Base-by-base conservation (phyloP, 768 basidiomycete genomes). In the Lactarius tabidus region DNA sequence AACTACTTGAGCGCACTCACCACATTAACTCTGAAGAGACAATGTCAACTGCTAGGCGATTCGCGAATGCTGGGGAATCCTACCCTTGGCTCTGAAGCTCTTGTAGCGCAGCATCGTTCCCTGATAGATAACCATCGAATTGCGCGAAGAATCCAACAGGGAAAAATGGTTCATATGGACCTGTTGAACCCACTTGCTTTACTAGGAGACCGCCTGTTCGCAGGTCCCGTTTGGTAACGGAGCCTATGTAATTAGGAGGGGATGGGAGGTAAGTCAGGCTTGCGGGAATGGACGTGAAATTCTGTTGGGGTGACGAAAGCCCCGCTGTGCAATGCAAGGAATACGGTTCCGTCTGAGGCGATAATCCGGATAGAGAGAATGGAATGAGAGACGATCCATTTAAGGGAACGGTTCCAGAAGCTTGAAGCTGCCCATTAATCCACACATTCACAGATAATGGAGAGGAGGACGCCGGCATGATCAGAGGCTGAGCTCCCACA, bases 111-210 rank as follows among this genome's bases (percentile, higher is more conserved):
- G 85, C 72, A 52, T 83, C 70, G 71, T 91, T 85, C 8, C 75
- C 71, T 2, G 76, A 80, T 18, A 90, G 75, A 64, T 85, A 85
- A 18, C 74, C 72, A 45, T 80, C 82, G 55, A 88, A 87, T 6
- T 79, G 73, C 0, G 89, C 85, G 69, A 90, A 92, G 74, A 89
- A 93, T 0, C 90, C 90, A 53, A 90, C 81, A 0, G 91, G 89
- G 63, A 92, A 73, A 15, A 87, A 74, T 0, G 81, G 75, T 65
- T 78, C 71, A 65, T 74, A 76, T 2, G 54, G 33, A 9, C 68
- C 73, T 0, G 56, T 64, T 17, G 58, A 60, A 15, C 70, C 69
- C 36, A 51, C 74, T 63, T 75, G 76, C 59, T 79, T 79, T 2
- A 74, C 75, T 70, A 82, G 74, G 48, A 83, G 66, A 10, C 77